Conservation (phyloP, 306 rosid species). For the Quercus agrifolia region DNA sequence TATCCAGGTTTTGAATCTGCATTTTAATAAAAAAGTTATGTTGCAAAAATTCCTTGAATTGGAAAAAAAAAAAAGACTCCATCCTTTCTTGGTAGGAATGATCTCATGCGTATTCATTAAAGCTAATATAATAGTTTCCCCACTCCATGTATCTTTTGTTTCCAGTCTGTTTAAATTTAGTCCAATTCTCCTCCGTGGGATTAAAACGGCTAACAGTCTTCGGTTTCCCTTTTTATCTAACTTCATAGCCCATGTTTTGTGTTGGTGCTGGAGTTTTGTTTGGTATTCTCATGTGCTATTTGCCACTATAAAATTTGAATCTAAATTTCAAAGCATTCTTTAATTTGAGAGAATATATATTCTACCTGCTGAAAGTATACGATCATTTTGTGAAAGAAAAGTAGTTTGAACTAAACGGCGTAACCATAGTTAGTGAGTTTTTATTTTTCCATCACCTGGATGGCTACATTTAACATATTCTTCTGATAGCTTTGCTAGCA, state of each 20-base stretch:
- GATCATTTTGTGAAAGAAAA: neutral
- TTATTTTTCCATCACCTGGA: too few relatives aligned
- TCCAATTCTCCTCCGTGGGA: neutral
- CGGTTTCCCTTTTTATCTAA: neutral
- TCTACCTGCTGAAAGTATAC: neutral
- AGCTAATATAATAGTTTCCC: too few relatives aligned
- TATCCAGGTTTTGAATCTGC: too few relatives aligned
- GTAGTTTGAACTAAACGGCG: neutral
- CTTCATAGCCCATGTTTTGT: neutral
- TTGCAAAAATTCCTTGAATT: too few relatives aligned
- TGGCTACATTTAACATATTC: too few relatives aligned
- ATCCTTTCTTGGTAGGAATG: too few relatives aligned
- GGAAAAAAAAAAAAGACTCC: too few relatives aligned
- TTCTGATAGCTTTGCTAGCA: constrained; percentile 11
- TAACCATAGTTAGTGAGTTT: too few relatives aligned
- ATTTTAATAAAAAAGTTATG: too few relatives aligned
- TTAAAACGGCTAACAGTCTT: neutral
- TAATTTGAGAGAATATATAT: neutral
- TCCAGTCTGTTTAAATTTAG: neutral
- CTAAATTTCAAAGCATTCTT: neutral
- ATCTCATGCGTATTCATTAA: too few relatives aligned
- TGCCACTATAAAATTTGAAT: neutral
- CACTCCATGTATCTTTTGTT: too few relatives aligned
- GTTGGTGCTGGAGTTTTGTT: neutral
- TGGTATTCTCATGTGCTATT: neutral